phyloP scores from a whole-genome alignment of 2,329 filamentous ascomycete species.

The Diaporthe sp. region DNA sequence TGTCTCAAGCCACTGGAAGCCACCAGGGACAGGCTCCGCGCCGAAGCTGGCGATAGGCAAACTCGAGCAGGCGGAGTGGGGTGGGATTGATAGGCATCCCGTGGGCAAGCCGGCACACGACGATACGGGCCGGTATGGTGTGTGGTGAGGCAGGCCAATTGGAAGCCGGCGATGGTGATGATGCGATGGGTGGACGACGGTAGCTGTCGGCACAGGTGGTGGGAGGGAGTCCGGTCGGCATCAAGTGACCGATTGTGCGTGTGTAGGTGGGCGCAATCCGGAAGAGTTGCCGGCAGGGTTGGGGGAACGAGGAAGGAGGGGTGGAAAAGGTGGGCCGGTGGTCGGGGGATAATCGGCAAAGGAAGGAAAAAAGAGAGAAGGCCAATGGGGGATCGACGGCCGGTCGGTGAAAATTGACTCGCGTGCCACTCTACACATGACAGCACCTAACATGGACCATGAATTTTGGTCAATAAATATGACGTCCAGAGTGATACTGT shows the following conservation, averaged over 20 bases:
- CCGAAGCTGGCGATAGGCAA: conserved; percentile 15
- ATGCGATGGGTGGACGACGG: conserved; percentile 2
- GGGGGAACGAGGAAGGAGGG: not conserved
- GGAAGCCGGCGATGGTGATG: conserved; percentile 10
- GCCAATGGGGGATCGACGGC: not conserved
- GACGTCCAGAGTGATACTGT: not conserved
- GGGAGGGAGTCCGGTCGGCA: not conserved
- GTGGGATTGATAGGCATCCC: conserved; percentile 15
- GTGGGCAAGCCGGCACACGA: not conserved
- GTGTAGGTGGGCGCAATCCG: not conserved
- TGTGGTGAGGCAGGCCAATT: conserved; percentile 14
- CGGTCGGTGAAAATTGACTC: conserved; percentile 12
- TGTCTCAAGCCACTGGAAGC: not conserved
- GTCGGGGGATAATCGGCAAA: conserved; percentile 22
- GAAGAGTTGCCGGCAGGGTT: conserved; percentile 18
- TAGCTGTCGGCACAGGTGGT: not conserved
- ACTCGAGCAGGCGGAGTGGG: not conserved
- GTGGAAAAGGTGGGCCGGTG: not conserved
- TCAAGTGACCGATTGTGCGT: not conserved
- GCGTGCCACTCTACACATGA: conserved; percentile 17
- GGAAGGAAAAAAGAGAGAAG: not conserved
- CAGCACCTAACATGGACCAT: not conserved
- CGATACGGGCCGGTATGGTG: not conserved
- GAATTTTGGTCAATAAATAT: not conserved
- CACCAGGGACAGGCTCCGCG: not conserved